phyloP scores from a whole-genome alignment of 2,329 filamentous ascomycete species.

The Ophiosphaerella narmari region DNA sequence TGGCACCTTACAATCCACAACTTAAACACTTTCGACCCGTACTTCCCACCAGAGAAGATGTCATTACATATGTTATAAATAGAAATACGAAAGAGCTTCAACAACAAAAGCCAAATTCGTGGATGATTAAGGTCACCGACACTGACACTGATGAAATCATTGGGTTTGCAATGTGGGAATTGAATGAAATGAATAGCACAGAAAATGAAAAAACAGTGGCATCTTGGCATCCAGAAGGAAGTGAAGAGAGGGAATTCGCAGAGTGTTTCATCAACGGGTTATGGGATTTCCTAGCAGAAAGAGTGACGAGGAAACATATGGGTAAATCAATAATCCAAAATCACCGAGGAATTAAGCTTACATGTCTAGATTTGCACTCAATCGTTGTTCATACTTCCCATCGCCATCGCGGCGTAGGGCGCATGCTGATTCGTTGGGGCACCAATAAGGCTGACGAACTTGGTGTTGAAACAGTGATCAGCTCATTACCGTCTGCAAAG shows the following conservation, averaged over 20 bases:
- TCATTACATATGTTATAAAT: conserved; percentile 9
- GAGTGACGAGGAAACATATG: conserved; percentile 23
- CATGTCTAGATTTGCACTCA: conserved; percentile 16
- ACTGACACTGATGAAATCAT: conserved; percentile 16
- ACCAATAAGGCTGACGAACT: conserved; percentile 43
- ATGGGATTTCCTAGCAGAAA: conserved; percentile 21
- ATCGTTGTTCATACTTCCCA: conserved; percentile 29
- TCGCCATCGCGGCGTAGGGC: conserved; percentile 41
- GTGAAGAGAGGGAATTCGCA: conserved; percentile 28
- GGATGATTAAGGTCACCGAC: conserved; percentile 22
- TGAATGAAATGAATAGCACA: conserved; percentile 18
- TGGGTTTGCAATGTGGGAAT: conserved; percentile 21
- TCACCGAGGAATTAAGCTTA: neutral
- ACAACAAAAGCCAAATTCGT: conserved; percentile 13
- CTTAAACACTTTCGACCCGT: conserved; percentile 32
- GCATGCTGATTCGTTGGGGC: conserved; percentile 46
- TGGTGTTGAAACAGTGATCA: conserved; percentile 26
- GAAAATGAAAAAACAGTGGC: conserved; percentile 8
- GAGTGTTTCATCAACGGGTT: conserved; percentile 31
- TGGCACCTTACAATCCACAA: conserved; percentile 27
- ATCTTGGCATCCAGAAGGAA: conserved; percentile 25
- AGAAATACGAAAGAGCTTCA: neutral
- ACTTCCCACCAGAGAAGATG: conserved; percentile 16
- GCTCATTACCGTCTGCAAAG: conserved; percentile 19
- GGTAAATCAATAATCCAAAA: conserved; percentile 5